A percentile compares a stretch with the other conserved stretches of the same genome.
Conservation (phyloP, 306 rosid species). For the Dalbergia cultrata region DNA sequence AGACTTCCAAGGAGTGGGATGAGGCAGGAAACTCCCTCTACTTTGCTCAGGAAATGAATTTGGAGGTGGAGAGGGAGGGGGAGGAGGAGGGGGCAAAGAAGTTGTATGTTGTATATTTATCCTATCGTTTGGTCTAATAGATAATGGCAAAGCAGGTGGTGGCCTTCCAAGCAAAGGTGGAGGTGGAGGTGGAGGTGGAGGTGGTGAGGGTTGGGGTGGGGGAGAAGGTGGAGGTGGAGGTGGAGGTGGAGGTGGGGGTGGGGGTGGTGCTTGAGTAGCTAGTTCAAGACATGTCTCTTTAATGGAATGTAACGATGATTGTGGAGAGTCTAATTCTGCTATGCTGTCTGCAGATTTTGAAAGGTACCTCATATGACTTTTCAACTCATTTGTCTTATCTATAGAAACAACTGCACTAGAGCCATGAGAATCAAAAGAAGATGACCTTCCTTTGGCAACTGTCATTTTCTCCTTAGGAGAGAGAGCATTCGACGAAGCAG, state of each 20-base stretch:
- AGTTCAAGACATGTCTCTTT: conserved; percentile 52
- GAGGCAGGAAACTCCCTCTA: conserved; percentile 32
- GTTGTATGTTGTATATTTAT: conserved; percentile 25
- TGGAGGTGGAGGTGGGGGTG: conserved; percentile 22
- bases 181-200: conserved; percentile 10
- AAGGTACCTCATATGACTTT: conserved; percentile 50
- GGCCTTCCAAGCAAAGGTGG: neutral
- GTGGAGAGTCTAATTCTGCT: conserved; percentile 52
- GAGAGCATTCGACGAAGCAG: conserved; percentile 51
- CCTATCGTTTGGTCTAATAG: conserved; percentile 27
- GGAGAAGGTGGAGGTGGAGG: conserved; percentile 20
- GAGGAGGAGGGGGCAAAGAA: conserved; percentile 45
- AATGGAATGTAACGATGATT: conserved; percentile 45
- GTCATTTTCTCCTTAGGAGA: conserved; percentile 56
- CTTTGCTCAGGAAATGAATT: conserved; percentile 37
- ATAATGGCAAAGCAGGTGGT: conserved; percentile 26
- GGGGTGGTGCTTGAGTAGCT: conserved; percentile 14
- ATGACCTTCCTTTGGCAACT: conserved; percentile 54
- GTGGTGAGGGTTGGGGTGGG: conserved; percentile 15
- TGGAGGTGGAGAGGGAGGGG: conserved; percentile 51
- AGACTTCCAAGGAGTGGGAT: conserved; percentile 47
- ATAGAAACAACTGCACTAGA: conserved; percentile 49
- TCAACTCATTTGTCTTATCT: conserved; percentile 57
- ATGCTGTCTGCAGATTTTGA: conserved; percentile 57
- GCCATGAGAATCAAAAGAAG: conserved; percentile 49